Conservation (phyloP, 192 early-diverging fungal species). For the Entrophospora sp. region DNA sequence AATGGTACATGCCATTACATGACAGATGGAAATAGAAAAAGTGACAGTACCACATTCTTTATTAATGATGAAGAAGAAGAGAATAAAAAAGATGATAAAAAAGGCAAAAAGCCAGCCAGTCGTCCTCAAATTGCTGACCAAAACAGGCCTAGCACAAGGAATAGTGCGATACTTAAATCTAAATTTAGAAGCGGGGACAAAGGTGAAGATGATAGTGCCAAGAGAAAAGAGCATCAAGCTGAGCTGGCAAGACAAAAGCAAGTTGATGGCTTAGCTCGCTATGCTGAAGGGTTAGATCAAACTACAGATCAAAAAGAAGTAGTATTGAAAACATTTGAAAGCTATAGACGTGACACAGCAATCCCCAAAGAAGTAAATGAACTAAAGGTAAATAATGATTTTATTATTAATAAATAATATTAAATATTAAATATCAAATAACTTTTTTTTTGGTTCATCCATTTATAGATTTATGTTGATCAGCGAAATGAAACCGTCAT, state of each 20-base stretch:
- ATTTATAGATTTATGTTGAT: conserved; percentile 78
- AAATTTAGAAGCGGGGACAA: conserved; percentile 71
- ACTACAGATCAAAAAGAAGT: conserved; percentile 58
- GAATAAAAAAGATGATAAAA: conserved; percentile 30
- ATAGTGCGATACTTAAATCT: conserved; percentile 61
- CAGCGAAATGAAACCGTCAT: conserved; percentile 78
- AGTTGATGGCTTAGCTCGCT: conserved; percentile 72
- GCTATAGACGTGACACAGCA: conserved; percentile 84
- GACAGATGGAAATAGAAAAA: conserved; percentile 16
- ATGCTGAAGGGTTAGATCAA: conserved; percentile 52
- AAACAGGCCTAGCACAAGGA: conserved; percentile 32
- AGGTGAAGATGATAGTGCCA: conserved; percentile 35
- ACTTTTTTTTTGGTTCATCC: not conserved
- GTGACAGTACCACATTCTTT: conserved; percentile 13
- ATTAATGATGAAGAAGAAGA: not conserved
- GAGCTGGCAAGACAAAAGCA: conserved; percentile 66
- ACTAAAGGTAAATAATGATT: conserved; percentile 47
- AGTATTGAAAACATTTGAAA: conserved; percentile 84
- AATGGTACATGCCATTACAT: conserved; percentile 32
- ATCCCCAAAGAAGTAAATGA: conserved; percentile 74
- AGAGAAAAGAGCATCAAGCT: conserved; percentile 83
- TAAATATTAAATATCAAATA: not conserved
- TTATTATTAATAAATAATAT: not conserved
- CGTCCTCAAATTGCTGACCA: conserved; percentile 14
- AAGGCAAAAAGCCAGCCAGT: conserved; percentile 25